Evolutionary conservation across 1,284 basidiomycete species (phyloP).

Genomic region (Apiotrichum sp.): DNA sequence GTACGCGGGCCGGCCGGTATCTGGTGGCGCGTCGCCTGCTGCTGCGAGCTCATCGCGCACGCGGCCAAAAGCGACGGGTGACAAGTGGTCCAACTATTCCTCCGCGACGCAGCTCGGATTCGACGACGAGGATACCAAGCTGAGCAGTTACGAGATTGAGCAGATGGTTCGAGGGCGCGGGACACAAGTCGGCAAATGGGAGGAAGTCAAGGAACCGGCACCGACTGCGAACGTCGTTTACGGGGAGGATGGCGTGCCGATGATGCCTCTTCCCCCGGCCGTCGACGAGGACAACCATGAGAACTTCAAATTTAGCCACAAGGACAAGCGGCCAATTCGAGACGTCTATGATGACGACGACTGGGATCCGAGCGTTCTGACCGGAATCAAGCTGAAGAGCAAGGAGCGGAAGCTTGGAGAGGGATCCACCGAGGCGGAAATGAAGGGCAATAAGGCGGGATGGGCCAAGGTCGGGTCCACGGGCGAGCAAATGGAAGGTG

Average conservation of each 20-base stretch:
- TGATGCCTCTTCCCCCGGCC: background rate
- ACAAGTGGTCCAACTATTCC: conserved; percentile 76
- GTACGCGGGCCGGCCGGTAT: conserved; percentile 6
- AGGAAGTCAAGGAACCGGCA: conserved; percentile 53
- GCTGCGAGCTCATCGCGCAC: background rate
- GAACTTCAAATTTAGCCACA: conserved; percentile 28
- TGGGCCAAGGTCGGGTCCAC: conserved; percentile 2
- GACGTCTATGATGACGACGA: conserved; percentile 42
- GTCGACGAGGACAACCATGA: conserved; percentile 27
- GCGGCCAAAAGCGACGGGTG: conserved; percentile 46
- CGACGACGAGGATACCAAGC: conserved; percentile 57
- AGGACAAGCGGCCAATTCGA: conserved; percentile 23
- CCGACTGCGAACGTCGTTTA: background rate
- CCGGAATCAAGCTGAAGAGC: conserved; percentile 31
- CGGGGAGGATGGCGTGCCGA: conserved; percentile 4
- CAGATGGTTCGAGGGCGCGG: conserved; percentile 58
- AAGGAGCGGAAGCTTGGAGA: conserved; percentile 27
- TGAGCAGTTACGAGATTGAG: conserved; percentile 51
- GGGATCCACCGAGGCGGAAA: conserved; percentile 19
- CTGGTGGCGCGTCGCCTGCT: background rate
- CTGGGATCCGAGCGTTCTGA: conserved; percentile 31
- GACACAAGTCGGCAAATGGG: conserved; percentile 78
- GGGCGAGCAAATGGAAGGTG: background rate
- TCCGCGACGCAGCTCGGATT: conserved; percentile 76
- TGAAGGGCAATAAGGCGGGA: background rate